Evolutionary conservation across 2,329 filamentous ascomycete genomes (phyloP), one percentile per base, ranked within the genome.

Genomic region (Pyricularia sp.): DNA sequence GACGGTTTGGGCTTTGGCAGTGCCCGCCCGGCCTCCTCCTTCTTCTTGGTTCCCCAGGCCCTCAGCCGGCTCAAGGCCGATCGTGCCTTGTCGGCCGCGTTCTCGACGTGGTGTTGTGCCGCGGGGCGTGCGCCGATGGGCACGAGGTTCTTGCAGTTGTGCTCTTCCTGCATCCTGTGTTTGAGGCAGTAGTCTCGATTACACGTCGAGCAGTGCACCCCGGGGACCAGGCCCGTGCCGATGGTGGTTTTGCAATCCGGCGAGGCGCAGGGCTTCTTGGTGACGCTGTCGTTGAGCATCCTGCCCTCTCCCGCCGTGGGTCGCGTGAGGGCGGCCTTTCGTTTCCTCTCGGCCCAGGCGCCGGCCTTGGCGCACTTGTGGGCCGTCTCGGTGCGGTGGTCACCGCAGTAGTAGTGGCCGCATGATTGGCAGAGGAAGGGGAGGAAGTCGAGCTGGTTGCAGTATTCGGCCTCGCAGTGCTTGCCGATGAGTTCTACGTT

Each of bases 391-490:
- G 86, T 88, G 65, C 93, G 90, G 81, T 99, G 94, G 73, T 97
- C 93, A 69, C 96, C 88, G 75, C 96, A 99, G 79, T 87, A 99
- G 19, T 89, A 93, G 66, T 85, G 84, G 68, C 75, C 84, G 78
- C 94, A 99, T 70, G 90, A 94, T 74, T 96, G 90, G 79, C 94
- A 99, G 73, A 87, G 84, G 76, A 97, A 97, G 4, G 94, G 94
- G 4, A 99, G 85, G 76, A 99, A 97, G 77, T 97, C 94, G 67
- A 97, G 89, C 73, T 94, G 90, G 74, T 93, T 89, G 81, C 94
- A 99, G 81, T 91, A 96, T 69, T 88, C 81, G 77, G 90, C 88
- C 75, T 97, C 87, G 83, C 94, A 99, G 80, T 97, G 93, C 67
- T 85, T 85, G 76, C 94, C 94, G 70, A 97, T 88, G 28, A 93